Conservation (phyloP, 441 rosid species). For the Brassica balearica region DNA sequence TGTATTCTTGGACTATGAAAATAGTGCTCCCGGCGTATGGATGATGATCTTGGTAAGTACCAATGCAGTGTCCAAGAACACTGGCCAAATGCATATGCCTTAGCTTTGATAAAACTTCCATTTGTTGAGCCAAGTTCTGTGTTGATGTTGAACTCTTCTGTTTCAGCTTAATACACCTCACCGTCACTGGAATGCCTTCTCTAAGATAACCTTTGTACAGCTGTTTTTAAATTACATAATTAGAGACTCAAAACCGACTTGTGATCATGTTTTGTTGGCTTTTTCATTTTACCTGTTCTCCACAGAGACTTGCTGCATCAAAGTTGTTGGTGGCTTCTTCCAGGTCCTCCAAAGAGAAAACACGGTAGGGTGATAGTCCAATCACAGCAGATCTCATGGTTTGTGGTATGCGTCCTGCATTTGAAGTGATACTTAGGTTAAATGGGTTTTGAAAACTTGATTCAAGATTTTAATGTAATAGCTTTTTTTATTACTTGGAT, state of each 20-base stretch:
- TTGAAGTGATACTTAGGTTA: slow-evolving; percentile 22
- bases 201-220: slow-evolving; percentile 68
- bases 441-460: slow-evolving; percentile 9
- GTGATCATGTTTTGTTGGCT: neutral
- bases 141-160: slow-evolving; percentile 66
- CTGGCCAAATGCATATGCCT: slow-evolving; percentile 87
- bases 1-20: slow-evolving; percentile 73
- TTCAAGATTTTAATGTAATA: slow-evolving; percentile 27
- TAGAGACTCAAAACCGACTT: neutral
- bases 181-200: slow-evolving; percentile 68
- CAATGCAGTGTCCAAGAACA: slow-evolving; percentile 86
- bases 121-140: slow-evolving; percentile 67
- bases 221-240: slow-evolving; percentile 46
- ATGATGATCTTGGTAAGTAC: slow-evolving; percentile 76
- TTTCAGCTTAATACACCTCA: slow-evolving; percentile 75
- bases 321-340: slow-evolving; percentile 88
- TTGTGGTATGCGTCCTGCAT: slow-evolving; percentile 78
- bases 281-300: slow-evolving; percentile 64
- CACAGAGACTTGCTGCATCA: slow-evolving; percentile 64
- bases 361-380: slow-evolving; percentile 75
- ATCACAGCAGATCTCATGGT: slow-evolving; percentile 84
- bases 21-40: slow-evolving; percentile 59
- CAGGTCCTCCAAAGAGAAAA: slow-evolving; percentile 77
- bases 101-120: slow-evolving; percentile 80
- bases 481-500: slow-evolving; percentile 32